phyloP scores from a whole-genome alignment of 768 basidiomycete species.

The Lactarius indigo region DNA sequence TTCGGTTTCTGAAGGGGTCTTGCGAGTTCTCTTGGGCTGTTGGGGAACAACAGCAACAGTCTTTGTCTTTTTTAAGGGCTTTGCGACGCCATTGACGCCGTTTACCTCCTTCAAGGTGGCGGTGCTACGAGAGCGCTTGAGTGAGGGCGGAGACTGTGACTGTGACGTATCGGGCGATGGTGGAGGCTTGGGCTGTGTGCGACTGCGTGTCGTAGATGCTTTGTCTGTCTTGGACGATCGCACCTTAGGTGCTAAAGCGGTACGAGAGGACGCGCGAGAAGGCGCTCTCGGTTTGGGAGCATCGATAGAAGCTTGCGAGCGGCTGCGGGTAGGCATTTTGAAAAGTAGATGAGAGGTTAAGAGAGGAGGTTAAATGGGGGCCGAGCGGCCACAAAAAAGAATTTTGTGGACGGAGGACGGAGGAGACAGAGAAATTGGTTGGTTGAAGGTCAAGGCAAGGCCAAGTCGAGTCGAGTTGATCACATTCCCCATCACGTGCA shows the following conservation, averaged over 20 bases:
- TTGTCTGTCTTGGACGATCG: constrained; percentile 3
- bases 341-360: neutral
- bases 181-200: constrained; percentile 9
- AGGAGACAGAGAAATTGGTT: neutral
- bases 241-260: neutral
- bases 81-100: constrained; percentile 11
- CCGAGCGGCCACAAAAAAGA: neutral
- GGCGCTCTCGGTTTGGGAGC: constrained; percentile 16
- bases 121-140: constrained; percentile 19
- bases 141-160: constrained; percentile 18
- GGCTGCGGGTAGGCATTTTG: constrained; percentile 21
- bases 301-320: constrained; percentile 19
- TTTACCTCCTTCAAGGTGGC: constrained; percentile 19
- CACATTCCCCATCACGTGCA: constrained; percentile 6
- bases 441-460: neutral
- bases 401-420: neutral
- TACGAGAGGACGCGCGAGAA: constrained; percentile 21
- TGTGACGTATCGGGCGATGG: constrained; percentile 18
- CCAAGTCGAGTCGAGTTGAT: neutral
- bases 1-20: constrained; percentile 15
- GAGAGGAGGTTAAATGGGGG: neutral
- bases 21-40: constrained; percentile 4
- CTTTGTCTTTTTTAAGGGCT: constrained; percentile 11
- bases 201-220: neutral
- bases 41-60: neutral